Base-by-base conservation (phyloP, 768 basidiomycete species). In the Clathrus columnatus region DNA sequence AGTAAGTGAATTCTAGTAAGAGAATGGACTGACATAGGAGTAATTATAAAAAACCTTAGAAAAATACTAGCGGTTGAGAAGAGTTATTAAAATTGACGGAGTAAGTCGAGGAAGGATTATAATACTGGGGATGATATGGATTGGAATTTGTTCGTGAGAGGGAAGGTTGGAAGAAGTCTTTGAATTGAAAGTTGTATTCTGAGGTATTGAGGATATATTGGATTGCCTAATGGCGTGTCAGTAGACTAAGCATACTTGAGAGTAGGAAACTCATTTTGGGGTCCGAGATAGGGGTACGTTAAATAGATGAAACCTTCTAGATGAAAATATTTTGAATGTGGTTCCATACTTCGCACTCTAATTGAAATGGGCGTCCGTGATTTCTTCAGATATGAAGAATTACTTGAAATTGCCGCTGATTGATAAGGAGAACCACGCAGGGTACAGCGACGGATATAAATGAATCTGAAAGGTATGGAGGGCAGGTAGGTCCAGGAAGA, bases 51-150 rank as follows among this genome's bases (percentile, higher is more conserved):
- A n/a, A n/a, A n/a, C n/a, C n/a, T n/a, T n/a, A n/a, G n/a, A n/a
- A n/a, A n/a, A n/a, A n/a, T n/a, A n/a, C n/a, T n/a, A n/a, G n/a
- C n/a, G n/a, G n/a, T n/a, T n/a, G n/a, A n/a, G n/a, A n/a, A n/a
- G n/a, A n/a, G n/a, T n/a, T n/a, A n/a, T n/a, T n/a, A n/a, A n/a
- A n/a, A n/a, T n/a, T n/a, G n/a, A n/a, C n/a, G n/a, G n/a, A n/a
- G n/a, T n/a, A n/a, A n/a, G n/a, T n/a, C n/a, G n/a, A n/a, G n/a
- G 79, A 8, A 76, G 67, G 28, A 81, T 66, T 4, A 79, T 79
- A n/a, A 75, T 71, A 29, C 79, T 80, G 66, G 77, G 76, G 20
- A 78, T 59, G 27, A 80, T n/a, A n/a, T n/a, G n/a, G n/a, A n/a
- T n/a, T n/a, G n/a, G n/a, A n/a, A n/a, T n/a, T n/a, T n/a, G n/a